Evolutionary conservation across 345 rosid species (phyloP), one percentile per base, ranked within the genome.

Genomic region (Adansonia digitata): DNA sequence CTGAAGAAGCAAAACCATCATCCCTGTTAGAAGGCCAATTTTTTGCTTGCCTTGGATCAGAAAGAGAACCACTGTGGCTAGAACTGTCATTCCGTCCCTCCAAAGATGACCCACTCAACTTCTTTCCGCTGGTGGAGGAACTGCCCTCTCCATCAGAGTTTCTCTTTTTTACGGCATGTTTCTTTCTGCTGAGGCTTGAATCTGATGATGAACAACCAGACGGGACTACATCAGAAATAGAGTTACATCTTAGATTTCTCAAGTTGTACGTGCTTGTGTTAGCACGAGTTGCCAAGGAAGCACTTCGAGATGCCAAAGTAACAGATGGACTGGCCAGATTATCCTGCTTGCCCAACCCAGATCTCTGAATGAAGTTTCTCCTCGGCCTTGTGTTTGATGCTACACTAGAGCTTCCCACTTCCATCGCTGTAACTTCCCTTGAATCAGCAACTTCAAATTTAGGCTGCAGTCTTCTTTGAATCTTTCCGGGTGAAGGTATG

Each of bases 61-160:
- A 82, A 72, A 87, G 75, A 63, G 89, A 81, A 72, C 84, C 69
- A 72, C 92, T 84, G 7, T 80, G 77, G 71, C 68, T 82, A 73
- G 84, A 81, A 79, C 71, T 85, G 51, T 73, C 74, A 71, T 62
- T 84, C 24, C 48, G 79, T 60, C 79, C 86, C 75, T 84, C 90
- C 13, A 67, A 20, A 59, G 88, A 78, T 64, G 78, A 73, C 71
- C 88, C 91, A 42, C 73, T 80, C 56, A 77, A 74, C 76, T 82
- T 93, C 79, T 85, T 86, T 26, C 92, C 97, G 53, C 80, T 88
- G 73, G 62, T 68, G 52, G 90, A 84, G 49, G 90, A 84, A 81
- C 97, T 90, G 66, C 94, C 83, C 81, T 89, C 94, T 72, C 86
- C 94, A 55, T 84, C 90, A 79, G 75, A 79, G 73, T 48, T 85